Base-by-base conservation (phyloP, 2,329 filamentous ascomycete species). In the Cladosporium sp. region DNA sequence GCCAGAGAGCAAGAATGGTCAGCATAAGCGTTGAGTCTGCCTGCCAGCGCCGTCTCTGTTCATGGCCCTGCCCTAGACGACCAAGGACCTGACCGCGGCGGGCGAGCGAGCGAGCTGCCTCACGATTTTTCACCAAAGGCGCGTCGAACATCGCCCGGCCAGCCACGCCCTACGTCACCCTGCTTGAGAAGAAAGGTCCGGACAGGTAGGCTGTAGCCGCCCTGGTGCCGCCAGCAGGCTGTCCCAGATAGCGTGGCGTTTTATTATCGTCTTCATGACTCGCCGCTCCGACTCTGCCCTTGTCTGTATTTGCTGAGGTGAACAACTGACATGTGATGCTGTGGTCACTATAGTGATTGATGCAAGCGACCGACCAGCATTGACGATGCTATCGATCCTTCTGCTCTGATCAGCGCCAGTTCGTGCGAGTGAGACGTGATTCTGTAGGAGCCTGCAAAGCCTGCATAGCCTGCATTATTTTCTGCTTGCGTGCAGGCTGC, bases 81-180 rank as follows among this genome's bases (percentile, higher is more conserved):
- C 41, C 38, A 32, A 32, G 24, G 26, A 41, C 36, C 14, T 41
- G 34, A 58, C 34, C 55, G 55, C 34, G 32, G 32, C 55, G 55
- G 34, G 54, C 54, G 18, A 61, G 63, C 66, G 38, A 30, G 28
- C 28, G 28, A 66, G 64, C 38, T 51, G 54, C 41, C 60, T 66
- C 60, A 41, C 30, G 32, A 58, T 32, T 44, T 57, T 59, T 57
- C 65, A 54, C 63, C 64, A 65, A 52, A 62, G 63, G 47, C 63
- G 52, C 49, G 63, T 30, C 47, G 52, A 47, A 44, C 44, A 63
- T 58, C 49, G 54, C 55, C 41, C 57, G 57, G 36, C 57, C 57
- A 21, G 41, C 38, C 32, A 59, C 54, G 54, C 66, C 65, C 60
- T 65, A 68, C 64, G 66, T 65, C 66, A 68, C 65, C 59, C 38